Conservation (phyloP, 2,329 filamentous ascomycete genomes). For the Diaporthe aspalathi region DNA sequence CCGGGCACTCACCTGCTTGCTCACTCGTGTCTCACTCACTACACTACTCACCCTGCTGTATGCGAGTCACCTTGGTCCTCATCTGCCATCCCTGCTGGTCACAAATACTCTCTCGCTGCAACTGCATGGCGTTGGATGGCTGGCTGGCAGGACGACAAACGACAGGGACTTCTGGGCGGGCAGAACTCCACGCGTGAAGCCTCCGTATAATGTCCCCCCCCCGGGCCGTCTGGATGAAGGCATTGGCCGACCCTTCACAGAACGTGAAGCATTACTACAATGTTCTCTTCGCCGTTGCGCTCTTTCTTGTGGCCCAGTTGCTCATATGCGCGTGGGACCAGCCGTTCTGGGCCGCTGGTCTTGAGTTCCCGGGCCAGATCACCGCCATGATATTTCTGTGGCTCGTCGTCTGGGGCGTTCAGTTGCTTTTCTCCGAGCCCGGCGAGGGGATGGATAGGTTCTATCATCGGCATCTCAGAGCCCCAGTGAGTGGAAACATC, state of each 20-base stretch:
- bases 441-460: conserved; percentile 43
- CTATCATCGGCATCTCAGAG: conserved; percentile 43
- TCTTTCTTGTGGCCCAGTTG: conserved; percentile 58
- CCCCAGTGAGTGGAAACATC: conserved; percentile 41
- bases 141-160: conserved; percentile 13
- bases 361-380: conserved; percentile 61
- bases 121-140: background rate
- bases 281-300: conserved; percentile 47
- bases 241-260: background rate
- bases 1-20: conserved; percentile 13
- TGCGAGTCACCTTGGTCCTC: background rate
- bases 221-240: background rate
- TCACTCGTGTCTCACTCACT: conserved; percentile 12
- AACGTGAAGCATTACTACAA: conserved; percentile 23
- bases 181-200: background rate
- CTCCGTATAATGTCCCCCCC: conserved; percentile 25
- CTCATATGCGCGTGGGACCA: conserved; percentile 58
- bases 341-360: conserved; percentile 46
- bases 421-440: conserved; percentile 33
- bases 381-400: conserved; percentile 59
- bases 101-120: background rate
- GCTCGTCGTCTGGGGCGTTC: conserved; percentile 47
- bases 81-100: background rate
- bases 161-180: background rate
- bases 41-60: background rate